Evolutionary conservation across 495 filamentous ascomycete species (phyloP).

Genomic region (Lepraria neglecta): DNA sequence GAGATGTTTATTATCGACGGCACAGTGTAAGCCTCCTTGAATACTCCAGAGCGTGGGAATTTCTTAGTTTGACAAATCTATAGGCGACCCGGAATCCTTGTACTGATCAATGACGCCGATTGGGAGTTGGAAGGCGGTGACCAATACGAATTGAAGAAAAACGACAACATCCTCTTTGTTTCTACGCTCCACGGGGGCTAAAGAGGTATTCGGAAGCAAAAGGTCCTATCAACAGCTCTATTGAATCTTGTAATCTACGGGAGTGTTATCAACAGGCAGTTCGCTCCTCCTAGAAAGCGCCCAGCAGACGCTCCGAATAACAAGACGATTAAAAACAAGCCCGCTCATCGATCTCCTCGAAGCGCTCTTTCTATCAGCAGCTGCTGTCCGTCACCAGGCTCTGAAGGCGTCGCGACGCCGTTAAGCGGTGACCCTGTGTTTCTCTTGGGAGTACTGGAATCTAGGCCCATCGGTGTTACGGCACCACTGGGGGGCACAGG

Average conservation of each 20-base stretch:
- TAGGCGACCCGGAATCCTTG: conserved; percentile 93
- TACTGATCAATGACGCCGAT: conserved; percentile 94
- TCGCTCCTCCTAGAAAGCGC: not conserved
- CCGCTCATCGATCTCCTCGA: conserved; percentile 17
- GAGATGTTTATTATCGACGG: conserved; percentile 86
- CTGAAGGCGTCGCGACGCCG: conserved; percentile 16
- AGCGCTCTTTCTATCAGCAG: conserved; percentile 27
- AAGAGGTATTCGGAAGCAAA: not conserved
- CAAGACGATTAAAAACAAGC: not conserved
- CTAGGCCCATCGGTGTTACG: conserved; percentile 46
- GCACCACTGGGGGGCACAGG: conserved; percentile 61
- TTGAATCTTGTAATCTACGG: too few relatives aligned
- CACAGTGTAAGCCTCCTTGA: conserved; percentile 56
- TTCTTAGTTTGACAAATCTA: conserved; percentile 15
- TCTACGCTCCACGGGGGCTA: conserved; percentile 95
- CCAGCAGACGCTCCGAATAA: not conserved
- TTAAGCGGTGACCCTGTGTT: conserved; percentile 27
- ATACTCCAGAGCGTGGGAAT: not conserved
- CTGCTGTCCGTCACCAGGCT: conserved; percentile 21
- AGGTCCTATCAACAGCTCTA: not conserved
- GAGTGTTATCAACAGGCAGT: not conserved
- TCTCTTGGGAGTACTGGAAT: conserved; percentile 37
- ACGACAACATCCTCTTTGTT: conserved; percentile 91
- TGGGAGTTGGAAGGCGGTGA: conserved; percentile 98
- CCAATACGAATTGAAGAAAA: conserved; percentile 68